Evolutionary conservation across 306 rosid genomes (phyloP).

Genomic region (Medicago ruthenica): DNA sequence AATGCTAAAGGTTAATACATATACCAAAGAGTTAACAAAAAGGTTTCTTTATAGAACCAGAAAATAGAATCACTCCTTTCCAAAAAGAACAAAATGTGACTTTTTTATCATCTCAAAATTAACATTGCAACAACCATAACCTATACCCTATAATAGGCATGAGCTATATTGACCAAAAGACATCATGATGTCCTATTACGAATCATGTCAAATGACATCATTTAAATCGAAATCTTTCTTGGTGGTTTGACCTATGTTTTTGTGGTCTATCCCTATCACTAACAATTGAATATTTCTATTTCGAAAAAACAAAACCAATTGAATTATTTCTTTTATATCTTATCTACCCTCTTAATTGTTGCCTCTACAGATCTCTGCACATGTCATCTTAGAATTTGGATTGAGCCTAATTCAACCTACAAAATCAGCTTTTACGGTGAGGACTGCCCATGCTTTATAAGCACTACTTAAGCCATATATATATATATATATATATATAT

Average conservation of each 20-base stretch:
- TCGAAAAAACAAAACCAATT: too few relatives aligned
- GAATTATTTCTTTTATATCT: background rate
- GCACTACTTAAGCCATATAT: background rate
- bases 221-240: background rate
- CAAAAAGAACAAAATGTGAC: constrained; percentile 6
- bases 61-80: constrained; percentile 14
- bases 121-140: constrained; percentile 3
- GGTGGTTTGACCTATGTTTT: background rate
- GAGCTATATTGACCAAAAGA: too few relatives aligned
- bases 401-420: background rate
- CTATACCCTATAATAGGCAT: background rate
- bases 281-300: background rate
- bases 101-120: constrained; percentile 19
- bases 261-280: background rate
- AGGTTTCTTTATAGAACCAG: constrained; percentile 11
- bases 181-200: background rate
- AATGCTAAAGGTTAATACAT: background rate
- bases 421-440: too few relatives aligned
- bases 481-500: too few relatives aligned
- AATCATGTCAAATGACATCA: constrained; percentile 16
- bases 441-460: background rate
- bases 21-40: background rate
- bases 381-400: background rate
- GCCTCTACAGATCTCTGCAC: background rate
- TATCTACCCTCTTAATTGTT: background rate